A percentile compares a stretch with the other conserved stretches of the same genome.
Evolutionary conservation across 106 monocot genomes (phyloP).

Genomic region (Apostasia shenzhenica): DNA sequence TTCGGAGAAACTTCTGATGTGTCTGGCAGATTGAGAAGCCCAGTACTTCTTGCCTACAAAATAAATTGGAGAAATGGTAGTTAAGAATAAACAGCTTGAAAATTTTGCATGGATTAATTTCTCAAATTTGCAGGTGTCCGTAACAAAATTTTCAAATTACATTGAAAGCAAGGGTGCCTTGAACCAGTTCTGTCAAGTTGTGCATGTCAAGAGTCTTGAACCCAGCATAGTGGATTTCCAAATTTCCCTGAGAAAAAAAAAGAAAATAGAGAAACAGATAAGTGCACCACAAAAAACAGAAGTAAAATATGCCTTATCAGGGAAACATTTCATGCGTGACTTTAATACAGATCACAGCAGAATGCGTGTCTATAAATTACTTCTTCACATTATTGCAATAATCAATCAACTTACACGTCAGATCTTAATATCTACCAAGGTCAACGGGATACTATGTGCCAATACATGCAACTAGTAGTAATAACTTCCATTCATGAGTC

Average conservation of each 20-base stretch:
- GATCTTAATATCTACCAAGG: too few species aligned
- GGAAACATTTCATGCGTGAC: too few species aligned
- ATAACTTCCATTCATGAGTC: too few species aligned
- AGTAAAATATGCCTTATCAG: too few species aligned
- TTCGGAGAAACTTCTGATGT: constrained; percentile 63
- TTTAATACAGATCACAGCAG: too few species aligned
- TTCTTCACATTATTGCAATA: too few species aligned
- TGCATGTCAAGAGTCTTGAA: constrained; percentile 77
- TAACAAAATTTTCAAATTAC: constrained; percentile 30
- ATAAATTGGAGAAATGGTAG: constrained; percentile 1
- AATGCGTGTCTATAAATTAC: too few species aligned
- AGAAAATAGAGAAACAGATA: background rate
- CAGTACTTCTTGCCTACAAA: constrained; percentile 63
- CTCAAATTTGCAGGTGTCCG: background rate
- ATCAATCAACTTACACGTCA: too few species aligned
- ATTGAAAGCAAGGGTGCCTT: constrained; percentile 59
- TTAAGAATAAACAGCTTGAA: background rate
- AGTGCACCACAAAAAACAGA: too few species aligned
- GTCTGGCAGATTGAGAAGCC: constrained; percentile 64
- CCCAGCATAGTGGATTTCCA: constrained; percentile 70
- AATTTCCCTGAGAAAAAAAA: constrained; percentile 44
- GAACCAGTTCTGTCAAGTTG: constrained; percentile 82
- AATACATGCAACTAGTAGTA: too few species aligned
- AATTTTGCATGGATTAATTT: background rate
- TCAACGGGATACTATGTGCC: too few species aligned